A percentile compares a stretch with the other conserved stretches of the same genome.
These are phyloP conservation scores for Samsoniella hepiali DNA, from an alignment of 2,329 filamentous ascomycete species.

Conservation along the genomic window DNA sequence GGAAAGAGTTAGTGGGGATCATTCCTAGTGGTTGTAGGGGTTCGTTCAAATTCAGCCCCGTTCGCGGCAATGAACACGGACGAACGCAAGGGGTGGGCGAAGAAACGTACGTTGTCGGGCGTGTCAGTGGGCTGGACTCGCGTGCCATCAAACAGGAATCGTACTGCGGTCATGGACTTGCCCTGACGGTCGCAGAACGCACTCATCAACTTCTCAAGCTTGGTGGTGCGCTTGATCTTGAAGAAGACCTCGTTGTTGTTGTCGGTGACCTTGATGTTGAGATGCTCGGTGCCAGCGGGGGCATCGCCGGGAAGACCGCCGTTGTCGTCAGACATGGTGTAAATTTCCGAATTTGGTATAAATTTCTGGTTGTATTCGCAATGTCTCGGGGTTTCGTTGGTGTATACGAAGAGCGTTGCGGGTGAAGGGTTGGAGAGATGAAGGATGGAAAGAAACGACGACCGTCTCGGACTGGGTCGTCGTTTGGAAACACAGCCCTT, in stretches of 20 bases:
- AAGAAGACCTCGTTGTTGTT: constrained; percentile 99
- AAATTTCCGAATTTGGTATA: not conserved
- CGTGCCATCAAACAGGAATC: constrained; percentile 95
- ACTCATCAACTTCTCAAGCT: constrained; percentile 96
- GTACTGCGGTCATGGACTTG: constrained; percentile 77
- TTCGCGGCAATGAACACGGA: not conserved
- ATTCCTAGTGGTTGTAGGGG: not conserved
- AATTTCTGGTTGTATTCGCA: not conserved
- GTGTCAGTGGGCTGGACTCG: constrained; percentile 87
- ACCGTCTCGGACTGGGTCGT: constrained; percentile 1
- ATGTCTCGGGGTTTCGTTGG: not conserved
- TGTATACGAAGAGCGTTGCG: not conserved
- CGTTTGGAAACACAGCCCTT: constrained; percentile 3
- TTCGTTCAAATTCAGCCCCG: not conserved
- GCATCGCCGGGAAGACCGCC: constrained; percentile 44
- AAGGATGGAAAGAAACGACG: not conserved
- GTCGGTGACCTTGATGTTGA: constrained; percentile 99
- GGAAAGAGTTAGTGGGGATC: constrained; percentile 20
- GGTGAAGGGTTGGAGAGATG: not conserved
- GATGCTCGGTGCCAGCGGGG: constrained; percentile 65
- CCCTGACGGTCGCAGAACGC: constrained; percentile 97
- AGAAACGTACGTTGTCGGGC: constrained; percentile 75
- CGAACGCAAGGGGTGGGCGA: not conserved
- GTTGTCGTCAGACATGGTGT: constrained; percentile 51
- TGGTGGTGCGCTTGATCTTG: constrained; percentile 97